Conservation (phyloP, 1,139 yeast genomes). For the Geotrichum australiense region DNA sequence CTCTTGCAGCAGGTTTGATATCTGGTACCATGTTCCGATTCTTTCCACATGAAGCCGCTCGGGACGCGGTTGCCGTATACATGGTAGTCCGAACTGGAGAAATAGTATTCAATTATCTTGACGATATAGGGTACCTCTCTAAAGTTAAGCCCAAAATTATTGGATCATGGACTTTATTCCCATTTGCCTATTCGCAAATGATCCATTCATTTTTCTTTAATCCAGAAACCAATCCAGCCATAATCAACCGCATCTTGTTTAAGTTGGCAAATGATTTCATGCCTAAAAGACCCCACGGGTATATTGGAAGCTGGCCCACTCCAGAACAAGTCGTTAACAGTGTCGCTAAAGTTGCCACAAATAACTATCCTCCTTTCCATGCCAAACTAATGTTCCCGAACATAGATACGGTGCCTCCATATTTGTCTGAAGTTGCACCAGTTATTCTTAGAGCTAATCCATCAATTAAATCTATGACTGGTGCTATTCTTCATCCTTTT, state of each 20-base stretch:
- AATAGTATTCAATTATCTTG: slow-evolving; percentile 33
- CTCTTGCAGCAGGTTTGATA: slow-evolving; percentile 28
- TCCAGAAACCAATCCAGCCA: slow-evolving; percentile 34
- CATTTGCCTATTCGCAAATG: slow-evolving; percentile 38
- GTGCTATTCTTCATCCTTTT: slow-evolving; percentile 36
- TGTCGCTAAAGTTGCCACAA: slow-evolving; percentile 30
- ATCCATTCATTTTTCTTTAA: slow-evolving; percentile 34
- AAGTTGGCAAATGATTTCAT: slow-evolving; percentile 31
- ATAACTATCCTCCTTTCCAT: slow-evolving; percentile 33
- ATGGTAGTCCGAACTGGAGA: slow-evolving; percentile 34
- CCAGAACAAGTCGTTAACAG: slow-evolving; percentile 30
- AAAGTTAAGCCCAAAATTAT: slow-evolving; percentile 33
- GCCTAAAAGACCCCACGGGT: slow-evolving; percentile 30
- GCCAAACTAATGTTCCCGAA: slow-evolving; percentile 34
- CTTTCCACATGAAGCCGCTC: slow-evolving; percentile 26
- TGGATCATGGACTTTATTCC: slow-evolving; percentile 39
- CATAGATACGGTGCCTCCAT: slow-evolving; percentile 24
- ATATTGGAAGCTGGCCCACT: slow-evolving; percentile 33
- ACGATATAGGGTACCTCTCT: slow-evolving; percentile 32
- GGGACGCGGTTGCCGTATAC: slow-evolving; percentile 33
- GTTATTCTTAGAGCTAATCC: slow-evolving; percentile 36
- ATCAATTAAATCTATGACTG: slow-evolving; percentile 32
- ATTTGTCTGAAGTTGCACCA: slow-evolving; percentile 28
- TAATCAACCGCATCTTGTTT: slow-evolving; percentile 30
- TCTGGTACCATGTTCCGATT: slow-evolving; percentile 30